A percentile compares a stretch with the other conserved stretches of the same genome.
These are phyloP conservation scores for Solanum etuberosum DNA, from an alignment of 257 asterid species.

Conservation along the genomic window DNA sequence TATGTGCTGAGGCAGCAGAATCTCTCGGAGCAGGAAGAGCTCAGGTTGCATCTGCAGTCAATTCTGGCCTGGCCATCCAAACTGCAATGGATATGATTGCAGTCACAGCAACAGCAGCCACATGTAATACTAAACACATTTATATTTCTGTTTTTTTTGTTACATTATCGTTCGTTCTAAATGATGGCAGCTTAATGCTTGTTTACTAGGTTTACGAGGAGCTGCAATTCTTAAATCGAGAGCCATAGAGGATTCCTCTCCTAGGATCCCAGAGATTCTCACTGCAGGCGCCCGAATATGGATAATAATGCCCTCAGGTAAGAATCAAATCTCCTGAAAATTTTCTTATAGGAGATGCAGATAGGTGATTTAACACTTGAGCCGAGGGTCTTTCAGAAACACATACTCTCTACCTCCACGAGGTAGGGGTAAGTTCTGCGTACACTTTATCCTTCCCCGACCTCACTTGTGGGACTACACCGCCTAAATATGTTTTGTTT, in stretches of 20 bases:
- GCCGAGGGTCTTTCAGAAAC: background rate
- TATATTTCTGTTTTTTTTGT: background rate
- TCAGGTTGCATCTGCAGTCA: conserved; percentile 41
- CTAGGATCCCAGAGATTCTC: conserved; percentile 29
- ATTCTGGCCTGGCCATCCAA: conserved; percentile 53
- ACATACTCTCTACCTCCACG: background rate
- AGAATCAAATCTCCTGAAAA: background rate
- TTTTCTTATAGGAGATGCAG: background rate
- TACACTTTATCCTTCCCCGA: background rate
- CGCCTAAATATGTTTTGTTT: background rate
- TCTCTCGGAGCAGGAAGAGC: conserved; percentile 43
- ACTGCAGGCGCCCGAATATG: conserved; percentile 34
- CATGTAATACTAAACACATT: conserved; percentile 24
- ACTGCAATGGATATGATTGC: conserved; percentile 51
- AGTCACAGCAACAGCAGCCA: conserved; percentile 55
- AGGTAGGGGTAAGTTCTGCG: background rate
- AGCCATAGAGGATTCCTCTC: conserved; percentile 18
- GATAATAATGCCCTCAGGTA: conserved; percentile 54
- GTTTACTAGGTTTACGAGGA: conserved; percentile 44
- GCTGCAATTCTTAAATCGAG: conserved; percentile 50
- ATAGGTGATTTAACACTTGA: background rate
- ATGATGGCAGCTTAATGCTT: background rate
- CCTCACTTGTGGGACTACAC: background rate
- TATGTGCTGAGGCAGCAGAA: conserved; percentile 64
- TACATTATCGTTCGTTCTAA: background rate